A percentile compares a stretch with the other conserved stretches of the same genome.
Conservation (phyloP, 208 protist genomes). For the Leptomonas pyrrhocoris region DNA sequence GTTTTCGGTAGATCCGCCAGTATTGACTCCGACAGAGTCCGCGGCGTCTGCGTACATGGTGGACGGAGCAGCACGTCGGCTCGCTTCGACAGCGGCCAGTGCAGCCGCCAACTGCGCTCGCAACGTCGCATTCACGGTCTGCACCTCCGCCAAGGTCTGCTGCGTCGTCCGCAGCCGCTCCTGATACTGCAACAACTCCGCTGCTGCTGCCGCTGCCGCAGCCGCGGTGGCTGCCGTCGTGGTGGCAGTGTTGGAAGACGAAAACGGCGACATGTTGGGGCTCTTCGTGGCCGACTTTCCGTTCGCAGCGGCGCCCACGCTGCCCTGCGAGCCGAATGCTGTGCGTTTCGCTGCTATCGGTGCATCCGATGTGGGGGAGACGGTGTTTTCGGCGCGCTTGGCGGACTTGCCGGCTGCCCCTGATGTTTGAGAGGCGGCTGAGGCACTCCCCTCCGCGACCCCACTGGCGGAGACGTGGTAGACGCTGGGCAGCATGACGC, state of each 20-base stretch:
- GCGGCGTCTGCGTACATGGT: background rate
- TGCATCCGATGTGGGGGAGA: too few relatives aligned
- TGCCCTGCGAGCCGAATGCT: too few relatives aligned
- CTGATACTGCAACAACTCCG: constrained; percentile 5
- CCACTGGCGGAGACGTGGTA: background rate
- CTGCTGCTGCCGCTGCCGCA: background rate
- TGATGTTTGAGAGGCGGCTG: too few relatives aligned
- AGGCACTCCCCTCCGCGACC: background rate
- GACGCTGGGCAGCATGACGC: background rate
- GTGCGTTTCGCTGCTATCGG: too few relatives aligned
- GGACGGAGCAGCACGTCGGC: background rate
- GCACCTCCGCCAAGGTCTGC: constrained; percentile 17
- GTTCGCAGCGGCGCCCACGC: too few relatives aligned
- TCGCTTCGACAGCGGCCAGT: constrained; percentile 1
- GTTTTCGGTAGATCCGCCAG: too few relatives aligned
- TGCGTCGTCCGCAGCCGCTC: background rate
- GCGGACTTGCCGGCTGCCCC: too few relatives aligned
- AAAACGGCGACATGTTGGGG: too few relatives aligned
- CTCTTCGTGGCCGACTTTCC: too few relatives aligned
- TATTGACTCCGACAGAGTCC: background rate
- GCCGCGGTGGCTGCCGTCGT: background rate
- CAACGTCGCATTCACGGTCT: constrained; percentile 21
- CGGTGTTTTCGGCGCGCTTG: too few relatives aligned
- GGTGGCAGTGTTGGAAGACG: background rate
- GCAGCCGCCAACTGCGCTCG: constrained; percentile 22